These are phyloP conservation scores for Eutypella sp. DNA, from an alignment of 2,329 filamentous ascomycete genomes.

Conservation along the genomic window DNA sequence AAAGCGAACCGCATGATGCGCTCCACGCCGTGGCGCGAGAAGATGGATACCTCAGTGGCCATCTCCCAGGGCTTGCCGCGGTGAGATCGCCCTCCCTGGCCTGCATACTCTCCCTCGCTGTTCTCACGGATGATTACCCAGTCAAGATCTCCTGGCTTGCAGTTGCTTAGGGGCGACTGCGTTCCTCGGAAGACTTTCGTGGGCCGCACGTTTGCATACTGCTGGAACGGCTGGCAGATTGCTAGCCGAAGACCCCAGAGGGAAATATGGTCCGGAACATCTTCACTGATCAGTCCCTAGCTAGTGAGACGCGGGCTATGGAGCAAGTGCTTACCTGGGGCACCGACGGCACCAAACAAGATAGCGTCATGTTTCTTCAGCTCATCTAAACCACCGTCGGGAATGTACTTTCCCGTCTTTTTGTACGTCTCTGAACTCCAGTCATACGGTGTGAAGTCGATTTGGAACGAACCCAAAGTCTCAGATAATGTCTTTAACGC, in stretches of 20 bases:
- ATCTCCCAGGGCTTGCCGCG: conserved; percentile 53
- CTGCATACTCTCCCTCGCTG: conserved; percentile 62
- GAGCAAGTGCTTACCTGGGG: conserved; percentile 34
- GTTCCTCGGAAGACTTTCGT: conserved; percentile 57
- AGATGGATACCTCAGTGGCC: conserved; percentile 59
- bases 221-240: conserved; percentile 59
- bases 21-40: conserved; percentile 55
- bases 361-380: conserved; percentile 50
- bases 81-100: conserved; percentile 59
- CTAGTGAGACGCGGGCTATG: background rate
- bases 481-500: conserved; percentile 52
- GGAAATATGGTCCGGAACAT: conserved; percentile 61
- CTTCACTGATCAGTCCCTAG: conserved; percentile 17
- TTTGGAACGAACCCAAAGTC: conserved; percentile 51
- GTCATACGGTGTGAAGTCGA: conserved; percentile 59
- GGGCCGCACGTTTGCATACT: conserved; percentile 63
- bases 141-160: conserved; percentile 51
- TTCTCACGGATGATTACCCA: conserved; percentile 66
- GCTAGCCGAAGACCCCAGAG: conserved; percentile 61
- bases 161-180: conserved; percentile 49
- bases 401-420: conserved; percentile 60
- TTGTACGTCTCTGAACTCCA: conserved; percentile 66
- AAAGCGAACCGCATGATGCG: conserved; percentile 60
- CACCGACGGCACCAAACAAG: conserved; percentile 60
- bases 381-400: conserved; percentile 52